Evolutionary conservation across 495 filamentous ascomycete genomes (phyloP), one percentile per base, ranked within the genome.

Genomic region (Neurospora tetrasperma): DNA sequence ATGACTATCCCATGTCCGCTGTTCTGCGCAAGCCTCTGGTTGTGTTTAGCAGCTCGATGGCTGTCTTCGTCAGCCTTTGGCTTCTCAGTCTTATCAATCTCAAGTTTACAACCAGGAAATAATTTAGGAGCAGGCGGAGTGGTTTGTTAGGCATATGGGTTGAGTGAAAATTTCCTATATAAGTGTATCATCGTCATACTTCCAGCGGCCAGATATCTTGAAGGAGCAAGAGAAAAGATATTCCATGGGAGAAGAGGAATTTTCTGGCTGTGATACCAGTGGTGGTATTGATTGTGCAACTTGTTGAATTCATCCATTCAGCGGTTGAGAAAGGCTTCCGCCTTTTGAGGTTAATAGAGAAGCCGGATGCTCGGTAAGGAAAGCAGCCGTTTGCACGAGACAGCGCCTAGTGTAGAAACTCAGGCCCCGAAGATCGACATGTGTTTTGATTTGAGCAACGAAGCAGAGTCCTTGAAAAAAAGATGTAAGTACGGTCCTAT

Each of bases 11-110:
- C 9, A 84, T 91, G 74, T 80, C 83, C 23, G 96, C 94, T 69
- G 88, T 84, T 59, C 87, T 96, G 71, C 88, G 93, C 76, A 99
- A 99, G 84, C 96, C 96, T 3, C 74, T 97, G 20, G 89, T 93
- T 39, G 86, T 99, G 69, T 92, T 96, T 72, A 84, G 84, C n/a
- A 92, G 92, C 73, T 76, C 92, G 71, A 77, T 94, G 73, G 82
- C 86, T n/a, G 79, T 97, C 11, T 97, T 98, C 83, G 85, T 88
- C 46, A 86, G 89, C 40, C 86, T 87, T 10, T 98, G 92, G 93
- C 82, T 87, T 11, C 80, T 99, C 74, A 90, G 93, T 7, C 90
- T 87, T 76, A 78, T 98, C 73, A 90, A 98, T 77, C 82, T 84
- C 76, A 83, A 80, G 73, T 84, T 86, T 82, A 75, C 79, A 39